phyloP scores from a whole-genome alignment of 805 yeast genomes.

The Ogataea pilisensis region DNA sequence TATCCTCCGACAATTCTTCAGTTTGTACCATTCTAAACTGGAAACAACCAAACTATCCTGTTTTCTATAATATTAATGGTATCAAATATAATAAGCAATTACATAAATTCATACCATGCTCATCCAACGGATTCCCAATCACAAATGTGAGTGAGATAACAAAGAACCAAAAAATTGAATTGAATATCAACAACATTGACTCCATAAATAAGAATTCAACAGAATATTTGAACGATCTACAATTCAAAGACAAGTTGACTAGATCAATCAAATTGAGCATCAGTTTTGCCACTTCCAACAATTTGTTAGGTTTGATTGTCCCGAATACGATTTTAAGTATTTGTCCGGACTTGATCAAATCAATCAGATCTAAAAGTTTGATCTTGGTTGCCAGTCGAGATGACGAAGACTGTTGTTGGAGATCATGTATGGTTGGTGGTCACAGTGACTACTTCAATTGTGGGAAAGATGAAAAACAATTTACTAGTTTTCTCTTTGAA shows the following conservation, averaged over 20 bases:
- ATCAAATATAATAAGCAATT: constrained; percentile 33
- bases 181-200: constrained; percentile 33
- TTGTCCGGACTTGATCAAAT: constrained; percentile 71
- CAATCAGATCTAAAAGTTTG: constrained; percentile 76
- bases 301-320: constrained; percentile 77
- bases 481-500: too few relatives aligned
- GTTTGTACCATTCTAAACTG: constrained; percentile 94
- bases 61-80: constrained; percentile 79
- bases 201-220: constrained; percentile 34
- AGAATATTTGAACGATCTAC: constrained; percentile 29
- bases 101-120: constrained; percentile 33
- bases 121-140: constrained; percentile 38
- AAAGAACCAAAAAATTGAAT: constrained; percentile 10
- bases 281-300: constrained; percentile 73
- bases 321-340: constrained; percentile 66
- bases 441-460: too few relatives aligned
- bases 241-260: constrained; percentile 42
- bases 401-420: constrained; percentile 8
- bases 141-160: constrained; percentile 1
- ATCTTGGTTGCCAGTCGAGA: constrained; percentile 58
- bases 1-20: constrained; percentile 80
- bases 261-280: constrained; percentile 80
- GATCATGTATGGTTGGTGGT: constrained; percentile 7
- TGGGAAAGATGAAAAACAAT: too few relatives aligned
- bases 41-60: constrained; percentile 98